Base-by-base conservation (phyloP, 2,329 filamentous ascomycete species). In the Alternaria infectoria region DNA sequence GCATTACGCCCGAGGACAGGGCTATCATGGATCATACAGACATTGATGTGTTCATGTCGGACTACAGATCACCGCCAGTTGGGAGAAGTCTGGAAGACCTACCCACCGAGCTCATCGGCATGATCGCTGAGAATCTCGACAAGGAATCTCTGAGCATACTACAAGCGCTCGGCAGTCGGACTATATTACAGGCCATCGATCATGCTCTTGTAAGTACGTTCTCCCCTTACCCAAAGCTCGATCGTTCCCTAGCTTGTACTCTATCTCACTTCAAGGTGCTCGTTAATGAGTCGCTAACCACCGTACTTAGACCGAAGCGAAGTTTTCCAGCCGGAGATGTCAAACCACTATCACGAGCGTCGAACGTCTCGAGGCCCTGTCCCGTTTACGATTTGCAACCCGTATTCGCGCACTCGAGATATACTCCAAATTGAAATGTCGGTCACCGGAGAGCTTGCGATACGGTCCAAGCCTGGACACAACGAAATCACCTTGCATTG, bases 31-130 rank as follows among this genome's bases (percentile, higher is more conserved):
- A 40, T 19, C 47, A 21, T 7, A 40, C n/a, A 15, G n/a, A 55
- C 23, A 17, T 44, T 23, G 47, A 46, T 12, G 36, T 40, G 36
- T 19, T 10, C 15, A 32, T 36, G 7, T 8, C 21, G n/a, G 12
- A 36, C 8, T 23, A 52, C 17, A 23, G 9, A 21, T 4, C 15
- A 28, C 4, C 11, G 19, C 9, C 17, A 19, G 12, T 23, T n/a
- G 36, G 17, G 8, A 40, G 15, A 15, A 43, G 19, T 26, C 32
- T 64, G 12, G 32, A 47, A 9, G 36, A 25, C 5, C 50, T 64
- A 8, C 62, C 62, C 12, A 49, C 32, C 28, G 63, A 65, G 19
- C 23, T 63, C 19, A 40, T 65, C 7, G 26, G 47, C 21, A 36
- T 57, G 10, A 57, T 63, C 19, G 60, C 56, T 12, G 21, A n/a